Evolutionary conservation across 2,329 filamentous ascomycete species (phyloP).

Genomic region (Sporothrix pseudoabietina): DNA sequence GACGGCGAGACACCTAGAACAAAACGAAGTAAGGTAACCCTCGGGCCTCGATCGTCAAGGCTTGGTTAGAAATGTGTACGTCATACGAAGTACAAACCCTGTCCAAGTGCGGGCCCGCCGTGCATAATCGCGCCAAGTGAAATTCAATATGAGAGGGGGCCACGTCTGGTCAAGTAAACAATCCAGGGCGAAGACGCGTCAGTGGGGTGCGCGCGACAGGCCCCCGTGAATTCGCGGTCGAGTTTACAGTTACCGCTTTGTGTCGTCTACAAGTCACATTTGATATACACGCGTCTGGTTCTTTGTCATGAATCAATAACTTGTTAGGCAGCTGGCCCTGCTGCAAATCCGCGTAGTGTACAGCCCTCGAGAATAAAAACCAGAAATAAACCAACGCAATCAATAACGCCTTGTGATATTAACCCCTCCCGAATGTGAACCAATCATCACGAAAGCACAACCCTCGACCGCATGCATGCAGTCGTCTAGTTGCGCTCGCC

Average conservation of each 20-base stretch:
- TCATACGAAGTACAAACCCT: too few species aligned
- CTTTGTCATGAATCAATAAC: constrained; percentile 33
- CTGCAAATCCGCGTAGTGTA: constrained; percentile 46
- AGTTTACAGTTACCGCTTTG: background rate
- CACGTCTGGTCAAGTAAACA: too few species aligned
- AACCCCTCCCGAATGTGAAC: constrained; percentile 42
- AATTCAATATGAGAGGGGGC: too few species aligned
- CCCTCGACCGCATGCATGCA: constrained; percentile 38
- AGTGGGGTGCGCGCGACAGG: too few species aligned
- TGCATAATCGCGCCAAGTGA: too few species aligned
- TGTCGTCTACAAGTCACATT: background rate
- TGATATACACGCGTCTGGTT: background rate
- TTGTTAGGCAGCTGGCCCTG: constrained; percentile 32
- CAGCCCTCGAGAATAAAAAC: constrained; percentile 44
- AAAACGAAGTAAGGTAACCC: too few species aligned
- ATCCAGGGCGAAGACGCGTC: too few species aligned
- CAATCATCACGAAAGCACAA: constrained; percentile 47
- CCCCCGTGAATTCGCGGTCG: too few species aligned
- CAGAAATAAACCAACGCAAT: constrained; percentile 44
- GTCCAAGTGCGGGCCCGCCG: too few species aligned
- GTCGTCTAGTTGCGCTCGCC: constrained; percentile 80
- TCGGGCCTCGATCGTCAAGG: too few species aligned
- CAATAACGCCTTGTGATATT: constrained; percentile 49
- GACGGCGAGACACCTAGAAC: too few species aligned
- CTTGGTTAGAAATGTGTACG: too few species aligned